Evolutionary conservation across 2,329 filamentous ascomycete species (phyloP), one percentile per base, ranked within the genome.

Genomic region (Neonectria ditissima): DNA sequence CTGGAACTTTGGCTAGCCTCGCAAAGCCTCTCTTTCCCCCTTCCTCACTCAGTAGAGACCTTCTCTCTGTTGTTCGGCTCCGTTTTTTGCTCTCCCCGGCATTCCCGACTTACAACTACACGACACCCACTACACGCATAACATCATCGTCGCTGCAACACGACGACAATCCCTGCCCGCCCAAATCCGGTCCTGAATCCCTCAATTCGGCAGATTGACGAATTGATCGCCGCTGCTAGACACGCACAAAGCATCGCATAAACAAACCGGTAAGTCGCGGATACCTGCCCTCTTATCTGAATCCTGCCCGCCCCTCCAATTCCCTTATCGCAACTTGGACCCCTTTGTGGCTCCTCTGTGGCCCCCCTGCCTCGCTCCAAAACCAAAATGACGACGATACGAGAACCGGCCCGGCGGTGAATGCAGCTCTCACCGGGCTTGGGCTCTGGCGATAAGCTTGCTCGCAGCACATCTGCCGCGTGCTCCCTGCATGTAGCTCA

Each of bases 401-500:
- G 69, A 73, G 70, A 66, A 66, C 72, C 72, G 72, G 72, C 58
- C 72, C 72, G 72, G 72, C 70, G 70, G 70, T 69, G 70, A 74
- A 72, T 63, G 61, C 65, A 59, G 62, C 45, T 55, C 57, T 63
- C 63, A 65, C 65, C 65, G 55, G 65, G 66, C 47, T 50, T 20
- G 55, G 24, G 41, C 55, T 39, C 48, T 37, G 47, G 55, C 59
- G 67, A 68, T 69, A 69, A 69, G 59, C 60, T 53, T 37, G 37
- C 41, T 53, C 39, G 55, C 65, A 66, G 65, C 55, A 10, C 57
- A 54, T 61, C 60, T 66, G 63, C 63, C 65, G 63, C 32, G 65
- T 48, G 58, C 51, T 59, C n/a, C 45, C 39, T 57, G 47, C 52
- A 50, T 50, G 34, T 37, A 37, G 34, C 37, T 5, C 34, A 22